Conservation (phyloP, 495 filamentous ascomycete genomes). For the Penicillium psychrofluorescens region DNA sequence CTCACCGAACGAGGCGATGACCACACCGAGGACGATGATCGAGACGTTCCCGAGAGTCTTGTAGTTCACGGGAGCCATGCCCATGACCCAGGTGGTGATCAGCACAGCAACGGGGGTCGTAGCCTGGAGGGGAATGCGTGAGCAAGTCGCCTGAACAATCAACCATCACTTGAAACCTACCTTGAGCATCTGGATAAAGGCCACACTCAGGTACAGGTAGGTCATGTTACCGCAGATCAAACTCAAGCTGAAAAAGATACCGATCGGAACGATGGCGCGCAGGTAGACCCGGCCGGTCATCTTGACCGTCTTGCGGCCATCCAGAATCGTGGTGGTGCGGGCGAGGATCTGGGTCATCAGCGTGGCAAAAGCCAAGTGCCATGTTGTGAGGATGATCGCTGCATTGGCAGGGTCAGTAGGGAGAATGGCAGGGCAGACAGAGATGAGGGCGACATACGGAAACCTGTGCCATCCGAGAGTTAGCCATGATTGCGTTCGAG, state of each 20-base stretch:
- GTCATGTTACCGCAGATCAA: slow-evolving; percentile 93
- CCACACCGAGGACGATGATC: slow-evolving; percentile 80
- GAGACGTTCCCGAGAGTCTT: slow-evolving; percentile 80
- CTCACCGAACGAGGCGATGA: slow-evolving; percentile 87
- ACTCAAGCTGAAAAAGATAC: slow-evolving; percentile 85
- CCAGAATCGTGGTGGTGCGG: slow-evolving; percentile 74
- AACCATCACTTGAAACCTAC: slow-evolving; percentile 28
- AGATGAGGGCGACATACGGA: slow-evolving; percentile 26
- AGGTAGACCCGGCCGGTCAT: slow-evolving; percentile 91
- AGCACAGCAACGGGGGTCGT: slow-evolving; percentile 88
- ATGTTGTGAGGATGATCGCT: slow-evolving; percentile 79
- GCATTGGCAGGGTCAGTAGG: slow-evolving; percentile 6
- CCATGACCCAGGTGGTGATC: slow-evolving; percentile 74
- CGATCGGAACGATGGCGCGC: slow-evolving; percentile 86
- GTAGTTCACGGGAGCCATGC: slow-evolving; percentile 67
- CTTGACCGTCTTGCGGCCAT: slow-evolving; percentile 83
- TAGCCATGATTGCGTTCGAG: background rate
- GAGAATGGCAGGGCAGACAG: slow-evolving; percentile 4
- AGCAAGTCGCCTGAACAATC: background rate
- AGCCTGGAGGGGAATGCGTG: slow-evolving; percentile 44
- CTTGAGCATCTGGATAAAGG: slow-evolving; percentile 99
- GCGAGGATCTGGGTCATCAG: slow-evolving; percentile 87
- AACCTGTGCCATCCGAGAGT: slow-evolving; percentile 20
- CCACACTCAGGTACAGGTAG: slow-evolving; percentile 85
- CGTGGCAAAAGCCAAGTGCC: slow-evolving; percentile 84